Conservation (phyloP, 2,329 filamentous ascomycete genomes). For the Sarocladiaceae sp. region DNA sequence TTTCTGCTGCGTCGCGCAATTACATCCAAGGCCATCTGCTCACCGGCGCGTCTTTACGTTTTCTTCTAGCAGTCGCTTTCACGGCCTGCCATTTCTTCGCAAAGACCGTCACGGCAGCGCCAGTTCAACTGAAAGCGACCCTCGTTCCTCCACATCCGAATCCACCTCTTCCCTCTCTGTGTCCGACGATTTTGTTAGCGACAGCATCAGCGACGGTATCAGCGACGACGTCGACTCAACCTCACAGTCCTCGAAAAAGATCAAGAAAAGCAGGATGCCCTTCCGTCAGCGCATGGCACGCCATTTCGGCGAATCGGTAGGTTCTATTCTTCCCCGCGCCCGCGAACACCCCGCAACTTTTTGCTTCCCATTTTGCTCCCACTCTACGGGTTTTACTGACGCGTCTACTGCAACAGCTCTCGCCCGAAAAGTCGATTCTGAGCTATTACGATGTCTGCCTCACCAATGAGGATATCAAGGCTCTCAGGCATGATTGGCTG, state of each 20-base stretch:
- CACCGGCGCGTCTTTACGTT: too few species aligned
- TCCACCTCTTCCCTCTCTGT: background rate
- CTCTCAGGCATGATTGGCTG: conserved; percentile 87
- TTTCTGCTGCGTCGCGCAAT: too few species aligned
- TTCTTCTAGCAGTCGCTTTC: conserved; percentile 8
- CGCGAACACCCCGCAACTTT: conserved; percentile 10
- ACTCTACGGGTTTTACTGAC: background rate
- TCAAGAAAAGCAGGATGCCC: conserved; percentile 26
- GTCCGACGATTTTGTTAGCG: conserved; percentile 5
- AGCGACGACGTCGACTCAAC: background rate
- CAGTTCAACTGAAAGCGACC: conserved; percentile 9
- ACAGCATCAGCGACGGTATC: conserved; percentile 3
- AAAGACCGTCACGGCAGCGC: conserved; percentile 9
- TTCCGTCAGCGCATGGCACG: conserved; percentile 37
- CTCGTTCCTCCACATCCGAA: conserved; percentile 3
- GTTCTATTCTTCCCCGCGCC: conserved; percentile 19
- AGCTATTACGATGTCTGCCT: conserved; percentile 44
- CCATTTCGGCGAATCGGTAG: conserved; percentile 41
- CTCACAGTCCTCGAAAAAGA: conserved; percentile 8
- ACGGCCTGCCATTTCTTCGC: conserved; percentile 10
- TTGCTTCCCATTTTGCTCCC: conserved; percentile 9
- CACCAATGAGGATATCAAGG: conserved; percentile 82
- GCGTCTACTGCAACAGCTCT: conserved; percentile 37
- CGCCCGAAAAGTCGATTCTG: conserved; percentile 31
- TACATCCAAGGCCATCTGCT: too few species aligned